A percentile compares a stretch with the other conserved stretches of the same genome.
Evolutionary conservation across 192 early-diverging fungal genomes (phyloP).

Genomic region (Gaertneriomyces semiglobifer): DNA sequence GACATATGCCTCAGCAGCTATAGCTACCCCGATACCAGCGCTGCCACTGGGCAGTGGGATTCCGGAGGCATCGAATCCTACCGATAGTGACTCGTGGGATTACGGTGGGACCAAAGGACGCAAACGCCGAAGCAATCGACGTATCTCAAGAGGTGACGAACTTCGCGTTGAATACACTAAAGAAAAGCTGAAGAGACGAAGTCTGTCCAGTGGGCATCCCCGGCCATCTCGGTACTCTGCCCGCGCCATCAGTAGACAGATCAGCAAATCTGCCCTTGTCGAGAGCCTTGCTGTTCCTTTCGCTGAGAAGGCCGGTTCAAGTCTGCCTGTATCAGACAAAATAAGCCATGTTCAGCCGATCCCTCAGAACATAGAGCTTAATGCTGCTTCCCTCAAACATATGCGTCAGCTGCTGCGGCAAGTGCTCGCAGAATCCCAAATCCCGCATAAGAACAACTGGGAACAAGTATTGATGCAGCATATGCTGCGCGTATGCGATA

Average conservation of each 20-base stretch:
- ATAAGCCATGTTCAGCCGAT: background rate
- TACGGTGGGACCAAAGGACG: constrained; percentile 20
- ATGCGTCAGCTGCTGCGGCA: constrained; percentile 67
- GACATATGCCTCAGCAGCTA: background rate
- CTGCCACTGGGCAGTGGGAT: too few species aligned
- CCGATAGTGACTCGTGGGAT: constrained; percentile 32
- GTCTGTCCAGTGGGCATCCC: constrained; percentile 41
- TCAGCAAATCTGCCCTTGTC: constrained; percentile 35
- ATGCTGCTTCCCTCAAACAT: constrained; percentile 63
- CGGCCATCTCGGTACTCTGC: constrained; percentile 34
- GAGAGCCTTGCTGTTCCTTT: constrained; percentile 5
- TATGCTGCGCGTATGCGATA: constrained; percentile 62
- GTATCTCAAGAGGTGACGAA: constrained; percentile 40
- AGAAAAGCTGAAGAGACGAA: constrained; percentile 45
- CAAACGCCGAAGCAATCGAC: constrained; percentile 11
- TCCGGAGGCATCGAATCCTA: too few species aligned
- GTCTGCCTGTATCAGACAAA: constrained; percentile 20
- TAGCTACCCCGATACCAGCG: background rate
- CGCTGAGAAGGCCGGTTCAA: background rate
- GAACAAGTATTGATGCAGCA: constrained; percentile 68
- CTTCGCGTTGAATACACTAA: constrained; percentile 50
- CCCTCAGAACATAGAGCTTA: constrained; percentile 45
- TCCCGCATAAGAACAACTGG: constrained; percentile 54
- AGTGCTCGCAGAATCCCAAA: constrained; percentile 63
- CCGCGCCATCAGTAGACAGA: constrained; percentile 20